Percentiles rank a stretch among this genome's conserved stretches.
Conservation (phyloP, 225 moss, liverwort and hornwort species). For the Straminergon stramineum region DNA sequence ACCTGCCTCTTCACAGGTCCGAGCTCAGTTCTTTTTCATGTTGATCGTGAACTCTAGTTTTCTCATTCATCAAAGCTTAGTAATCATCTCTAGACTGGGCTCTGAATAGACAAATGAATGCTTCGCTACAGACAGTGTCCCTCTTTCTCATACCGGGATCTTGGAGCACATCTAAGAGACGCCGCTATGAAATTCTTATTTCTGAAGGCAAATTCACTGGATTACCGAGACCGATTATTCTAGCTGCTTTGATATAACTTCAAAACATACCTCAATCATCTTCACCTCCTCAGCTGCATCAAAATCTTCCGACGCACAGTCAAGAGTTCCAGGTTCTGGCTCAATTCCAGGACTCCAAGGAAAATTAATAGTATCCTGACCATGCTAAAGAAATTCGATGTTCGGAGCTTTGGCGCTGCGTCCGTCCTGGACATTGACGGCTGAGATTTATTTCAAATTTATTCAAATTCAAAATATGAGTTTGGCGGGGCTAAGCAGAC, state of each 20-base stretch:
- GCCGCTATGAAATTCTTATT: neutral
- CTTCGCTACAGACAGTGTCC: neutral
- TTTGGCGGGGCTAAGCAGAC: neutral
- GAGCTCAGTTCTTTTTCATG: neutral
- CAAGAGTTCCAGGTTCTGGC: too few relatives aligned
- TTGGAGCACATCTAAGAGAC: neutral
- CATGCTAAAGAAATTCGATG: neutral
- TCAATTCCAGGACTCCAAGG: neutral
- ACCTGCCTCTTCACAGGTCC: neutral
- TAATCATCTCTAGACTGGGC: neutral
- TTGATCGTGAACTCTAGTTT: neutral
- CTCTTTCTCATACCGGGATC: neutral
- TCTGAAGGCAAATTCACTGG: neutral
- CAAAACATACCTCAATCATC: neutral
- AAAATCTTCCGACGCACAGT: neutral
- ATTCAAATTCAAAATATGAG: slow-evolving; percentile 13
- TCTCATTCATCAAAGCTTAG: neutral
- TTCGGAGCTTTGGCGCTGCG: neutral
- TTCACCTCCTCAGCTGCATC: neutral
- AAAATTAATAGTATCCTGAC: neutral
- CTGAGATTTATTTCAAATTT: neutral
- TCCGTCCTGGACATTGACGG: neutral
- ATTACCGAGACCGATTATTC: neutral
- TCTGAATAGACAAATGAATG: neutral
- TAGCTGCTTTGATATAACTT: neutral